These are phyloP conservation scores for Halteria grandinella DNA, from an alignment of 73 alveolate species.

Conservation along the genomic window DNA sequence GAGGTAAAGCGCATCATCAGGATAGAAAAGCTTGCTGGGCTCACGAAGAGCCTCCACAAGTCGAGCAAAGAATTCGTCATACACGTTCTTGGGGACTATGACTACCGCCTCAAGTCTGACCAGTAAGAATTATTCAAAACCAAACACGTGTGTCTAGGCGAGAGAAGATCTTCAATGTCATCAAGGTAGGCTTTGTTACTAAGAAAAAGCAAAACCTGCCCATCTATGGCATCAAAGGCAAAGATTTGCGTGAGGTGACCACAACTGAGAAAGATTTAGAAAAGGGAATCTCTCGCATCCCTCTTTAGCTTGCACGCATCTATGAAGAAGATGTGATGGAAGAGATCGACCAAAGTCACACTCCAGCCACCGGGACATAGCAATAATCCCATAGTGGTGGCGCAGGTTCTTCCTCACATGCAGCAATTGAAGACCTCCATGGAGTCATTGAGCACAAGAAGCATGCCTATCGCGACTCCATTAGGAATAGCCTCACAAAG, in stretches of 20 bases:
- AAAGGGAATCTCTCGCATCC: slow-evolving; percentile 53
- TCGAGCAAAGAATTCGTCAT: slow-evolving; percentile 63
- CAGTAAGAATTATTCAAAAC: background rate
- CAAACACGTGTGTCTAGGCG: slow-evolving; percentile 2
- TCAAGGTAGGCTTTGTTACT: slow-evolving; percentile 64
- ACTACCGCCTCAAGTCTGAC: slow-evolving; percentile 60
- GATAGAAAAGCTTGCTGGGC: slow-evolving; percentile 55
- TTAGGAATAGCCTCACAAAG: background rate
- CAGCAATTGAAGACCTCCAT: background rate
- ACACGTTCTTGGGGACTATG: slow-evolving; percentile 68
- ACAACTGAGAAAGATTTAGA: slow-evolving; percentile 41
- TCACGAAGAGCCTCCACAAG: slow-evolving; percentile 40
- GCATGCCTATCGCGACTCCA: background rate
- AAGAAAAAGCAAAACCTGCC: slow-evolving; percentile 34
- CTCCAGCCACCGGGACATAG: background rate
- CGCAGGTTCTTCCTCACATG: background rate
- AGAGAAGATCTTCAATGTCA: slow-evolving; percentile 56
- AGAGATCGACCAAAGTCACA: background rate
- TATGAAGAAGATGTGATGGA: slow-evolving; percentile 2
- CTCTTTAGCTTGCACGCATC: slow-evolving; percentile 1
- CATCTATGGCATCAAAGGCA: slow-evolving; percentile 43
- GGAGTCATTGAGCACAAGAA: background rate
- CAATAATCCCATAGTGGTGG: background rate
- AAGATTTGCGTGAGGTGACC: slow-evolving; percentile 9
- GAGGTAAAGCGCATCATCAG: slow-evolving; percentile 58